phyloP scores from a whole-genome alignment of 2,329 filamentous ascomycete species.

The Ceratocystis diversiconidia region DNA sequence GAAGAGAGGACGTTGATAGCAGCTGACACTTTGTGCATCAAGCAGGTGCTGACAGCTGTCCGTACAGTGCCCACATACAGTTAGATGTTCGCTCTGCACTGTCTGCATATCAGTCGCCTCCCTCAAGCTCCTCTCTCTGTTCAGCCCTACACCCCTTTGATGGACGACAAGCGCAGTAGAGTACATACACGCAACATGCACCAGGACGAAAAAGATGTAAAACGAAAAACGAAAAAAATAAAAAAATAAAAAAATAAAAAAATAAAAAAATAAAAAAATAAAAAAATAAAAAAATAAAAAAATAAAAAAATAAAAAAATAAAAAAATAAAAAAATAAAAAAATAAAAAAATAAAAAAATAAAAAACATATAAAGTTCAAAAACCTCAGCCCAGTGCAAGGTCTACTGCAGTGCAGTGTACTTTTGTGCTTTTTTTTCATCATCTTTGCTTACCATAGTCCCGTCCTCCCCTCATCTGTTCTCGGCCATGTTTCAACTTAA shows the following conservation, averaged over 20 bases:
- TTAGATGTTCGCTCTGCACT: rapidly evolving
- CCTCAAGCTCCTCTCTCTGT: background rate
- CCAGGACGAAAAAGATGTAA: too few relatives aligned
- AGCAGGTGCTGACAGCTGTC: background rate
- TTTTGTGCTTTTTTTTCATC: background rate
- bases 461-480: background rate
- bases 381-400: background rate
- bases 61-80: background rate
- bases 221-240: background rate
- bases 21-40: background rate
- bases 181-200: too few relatives aligned
- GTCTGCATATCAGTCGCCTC: background rate
- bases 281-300: too few relatives aligned
- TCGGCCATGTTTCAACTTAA: background rate
- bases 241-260: too few relatives aligned
- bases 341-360: too few relatives aligned
- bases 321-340: background rate
- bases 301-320: too few relatives aligned
- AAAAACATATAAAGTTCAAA: too few relatives aligned
- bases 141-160: background rate
- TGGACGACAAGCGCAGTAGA: too few relatives aligned
- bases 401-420: background rate
- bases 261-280: too few relatives aligned
- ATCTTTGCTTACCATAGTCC: too few relatives aligned
- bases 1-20: background rate